Conservation (phyloP, 352 stramenopile species). For the Pythium coloratum region DNA sequence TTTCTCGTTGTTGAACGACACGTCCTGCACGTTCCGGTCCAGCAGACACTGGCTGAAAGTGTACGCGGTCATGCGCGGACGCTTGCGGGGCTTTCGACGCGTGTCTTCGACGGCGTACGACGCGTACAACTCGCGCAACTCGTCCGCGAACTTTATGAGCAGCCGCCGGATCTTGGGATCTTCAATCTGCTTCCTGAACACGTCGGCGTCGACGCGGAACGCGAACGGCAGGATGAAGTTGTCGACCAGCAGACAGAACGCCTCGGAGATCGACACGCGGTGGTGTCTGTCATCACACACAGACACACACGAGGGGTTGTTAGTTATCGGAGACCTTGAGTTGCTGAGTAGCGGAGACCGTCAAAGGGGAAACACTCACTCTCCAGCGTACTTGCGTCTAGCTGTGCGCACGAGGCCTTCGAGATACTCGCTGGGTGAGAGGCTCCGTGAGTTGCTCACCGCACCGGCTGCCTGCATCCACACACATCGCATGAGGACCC, state of each 20-base stretch:
- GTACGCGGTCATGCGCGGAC: slow-evolving; percentile 53
- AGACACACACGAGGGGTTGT: background rate
- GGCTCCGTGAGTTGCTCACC: slow-evolving; percentile 40
- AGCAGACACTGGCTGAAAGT: slow-evolving; percentile 65
- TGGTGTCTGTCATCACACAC: slow-evolving; percentile 34
- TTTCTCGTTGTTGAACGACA: slow-evolving; percentile 62
- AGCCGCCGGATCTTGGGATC: slow-evolving; percentile 61
- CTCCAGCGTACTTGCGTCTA: slow-evolving; percentile 62
- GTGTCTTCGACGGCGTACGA: slow-evolving; percentile 52
- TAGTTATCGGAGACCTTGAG: background rate
- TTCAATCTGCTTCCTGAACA: slow-evolving; percentile 76
- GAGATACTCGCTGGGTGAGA: slow-evolving; percentile 65
- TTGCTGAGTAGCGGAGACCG: background rate
- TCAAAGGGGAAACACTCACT: slow-evolving; percentile 28
- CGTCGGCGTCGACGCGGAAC: slow-evolving; percentile 67
- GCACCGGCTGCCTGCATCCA: slow-evolving; percentile 11
- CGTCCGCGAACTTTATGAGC: slow-evolving; percentile 61
- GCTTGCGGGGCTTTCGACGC: slow-evolving; percentile 22
- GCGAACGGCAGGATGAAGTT: slow-evolving; percentile 75
- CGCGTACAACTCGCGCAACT: slow-evolving; percentile 56
- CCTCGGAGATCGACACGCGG: slow-evolving; percentile 67
- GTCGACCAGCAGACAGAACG: slow-evolving; percentile 74
- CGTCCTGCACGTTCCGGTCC: slow-evolving; percentile 59
- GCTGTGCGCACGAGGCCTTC: slow-evolving; percentile 62
- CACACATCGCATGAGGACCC: slow-evolving; percentile 16